These are phyloP conservation scores for Ceratocystis eucalypticola DNA, from an alignment of 2,329 filamentous ascomycete genomes.

Conservation along the genomic window DNA sequence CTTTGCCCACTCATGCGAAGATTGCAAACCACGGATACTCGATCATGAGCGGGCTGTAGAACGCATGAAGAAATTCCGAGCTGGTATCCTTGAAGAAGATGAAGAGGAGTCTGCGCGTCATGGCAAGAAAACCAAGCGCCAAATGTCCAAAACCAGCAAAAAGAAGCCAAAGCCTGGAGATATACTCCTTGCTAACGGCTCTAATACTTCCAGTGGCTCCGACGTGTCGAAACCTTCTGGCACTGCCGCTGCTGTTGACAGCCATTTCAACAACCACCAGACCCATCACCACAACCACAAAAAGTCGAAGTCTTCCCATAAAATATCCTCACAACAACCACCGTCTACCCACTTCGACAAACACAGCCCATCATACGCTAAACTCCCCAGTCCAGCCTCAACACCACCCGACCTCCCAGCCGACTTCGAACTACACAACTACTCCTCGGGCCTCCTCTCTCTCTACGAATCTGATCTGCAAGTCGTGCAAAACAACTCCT, in stretches of 20 bases:
- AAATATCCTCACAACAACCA: constrained; percentile 51
- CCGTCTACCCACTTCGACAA: constrained; percentile 54
- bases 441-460: constrained; percentile 61
- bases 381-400: constrained; percentile 63
- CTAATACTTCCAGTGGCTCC: not conserved
- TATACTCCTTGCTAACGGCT: constrained; percentile 43
- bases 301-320: constrained; percentile 70
- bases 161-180: constrained; percentile 69
- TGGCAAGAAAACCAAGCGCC: constrained; percentile 62
- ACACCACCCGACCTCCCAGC: constrained; percentile 53
- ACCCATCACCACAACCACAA: constrained; percentile 41
- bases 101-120: constrained; percentile 34
- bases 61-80: constrained; percentile 30
- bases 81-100: constrained; percentile 42
- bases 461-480: constrained; percentile 48
- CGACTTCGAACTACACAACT: constrained; percentile 52
- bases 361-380: constrained; percentile 49
- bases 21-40: constrained; percentile 67
- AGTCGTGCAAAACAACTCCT: constrained; percentile 59
- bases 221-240: not conserved
- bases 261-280: not conserved
- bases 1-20: constrained; percentile 73
- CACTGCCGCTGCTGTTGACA: not conserved
- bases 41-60: constrained; percentile 64
- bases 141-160: constrained; percentile 68